Base-by-base conservation (phyloP, 2,329 filamentous ascomycete species). In the Aciculosporium take region DNA sequence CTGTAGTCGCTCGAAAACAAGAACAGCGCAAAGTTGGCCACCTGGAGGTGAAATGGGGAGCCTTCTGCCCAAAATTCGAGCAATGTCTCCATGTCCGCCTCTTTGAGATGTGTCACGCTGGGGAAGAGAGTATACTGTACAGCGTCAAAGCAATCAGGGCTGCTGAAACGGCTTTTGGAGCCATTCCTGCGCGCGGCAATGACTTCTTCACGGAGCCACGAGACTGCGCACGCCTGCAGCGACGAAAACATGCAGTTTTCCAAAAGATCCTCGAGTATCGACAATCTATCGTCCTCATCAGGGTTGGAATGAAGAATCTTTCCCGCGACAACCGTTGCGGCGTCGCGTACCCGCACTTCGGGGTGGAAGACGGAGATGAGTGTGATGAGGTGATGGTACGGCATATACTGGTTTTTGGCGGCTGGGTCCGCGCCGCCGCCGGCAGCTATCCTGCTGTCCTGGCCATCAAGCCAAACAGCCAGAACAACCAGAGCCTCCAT, bases 171-270 rank as follows among this genome's bases (percentile, higher is more conserved):
- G 7, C 53, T 57, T 48, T 55, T 59, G 23, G 51, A 45, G 12
- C 48, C 46, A 20, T 55, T 42, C 31, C 56, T 55, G 21, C 50
- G 57, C 3, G 71, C 68, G 4, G 64, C 55, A 7, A 78, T 64
- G 13, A 80, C 60, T 53, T 81, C 77, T 49, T 80, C 76, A 41
- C 74, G 70, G 27, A 80, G 58, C 77, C 77, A 81, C 4, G 67
- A 67, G 4, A 81, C 67, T 0, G 76, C 76, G 32, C 72, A 75
- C 7, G 72, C 76, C 53, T 79, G 78, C 29, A 81, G 63, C 1
- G 70, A 66, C 2, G 74, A 66, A 49, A 76, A 80, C 49, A 74
- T 68, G 62, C 76, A 80, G 53, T 79, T 76, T 56, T 80, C 75
- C 10, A 81, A 59, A 10, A 80, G 65, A 51, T 81, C 77, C 40